phyloP scores from a whole-genome alignment of 2,329 filamentous ascomycete species.

The Pseudogymnoascus sp. region DNA sequence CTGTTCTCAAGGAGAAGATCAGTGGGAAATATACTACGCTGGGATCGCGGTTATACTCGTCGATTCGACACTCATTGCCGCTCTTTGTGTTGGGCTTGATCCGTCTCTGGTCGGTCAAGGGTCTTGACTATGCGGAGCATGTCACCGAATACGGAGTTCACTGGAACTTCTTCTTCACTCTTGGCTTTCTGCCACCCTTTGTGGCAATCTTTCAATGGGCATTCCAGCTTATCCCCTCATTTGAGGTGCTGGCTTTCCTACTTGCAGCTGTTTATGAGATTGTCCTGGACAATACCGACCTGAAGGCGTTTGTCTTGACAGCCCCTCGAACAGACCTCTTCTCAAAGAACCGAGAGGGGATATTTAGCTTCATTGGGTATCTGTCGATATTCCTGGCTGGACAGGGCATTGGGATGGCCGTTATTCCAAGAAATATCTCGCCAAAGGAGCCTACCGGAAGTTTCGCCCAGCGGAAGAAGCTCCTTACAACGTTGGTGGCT shows the following conservation, averaged over 20 bases:
- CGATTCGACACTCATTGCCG: constrained; percentile 74
- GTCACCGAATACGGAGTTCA: constrained; percentile 96
- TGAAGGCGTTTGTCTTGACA: constrained; percentile 76
- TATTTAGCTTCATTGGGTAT: constrained; percentile 94
- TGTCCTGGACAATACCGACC: constrained; percentile 63
- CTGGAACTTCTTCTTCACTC: constrained; percentile 99
- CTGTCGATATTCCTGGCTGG: constrained; percentile 90
- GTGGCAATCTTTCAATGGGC: constrained; percentile 73
- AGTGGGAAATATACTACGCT: constrained; percentile 43
- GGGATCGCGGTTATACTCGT: constrained; percentile 50
- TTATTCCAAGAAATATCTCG: constrained; percentile 56
- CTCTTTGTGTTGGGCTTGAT: constrained; percentile 72
- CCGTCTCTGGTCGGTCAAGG: constrained; percentile 82
- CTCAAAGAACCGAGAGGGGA: constrained; percentile 85
- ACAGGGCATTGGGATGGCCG: constrained; percentile 71
- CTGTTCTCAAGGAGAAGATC: constrained; percentile 63
- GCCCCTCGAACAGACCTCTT: constrained; percentile 72
- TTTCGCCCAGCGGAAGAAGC: constrained; percentile 43
- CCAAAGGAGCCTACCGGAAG: constrained; percentile 33
- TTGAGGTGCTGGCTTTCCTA: constrained; percentile 63
- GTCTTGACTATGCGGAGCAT: constrained; percentile 92
- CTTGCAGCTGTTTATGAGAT: constrained; percentile 66
- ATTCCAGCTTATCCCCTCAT: constrained; percentile 64
- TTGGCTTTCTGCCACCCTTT: constrained; percentile 81
- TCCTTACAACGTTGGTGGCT: constrained; percentile 54